Evolutionary conservation across 2,329 filamentous ascomycete genomes (phyloP).

Genomic region (Aspergillus sp.): DNA sequence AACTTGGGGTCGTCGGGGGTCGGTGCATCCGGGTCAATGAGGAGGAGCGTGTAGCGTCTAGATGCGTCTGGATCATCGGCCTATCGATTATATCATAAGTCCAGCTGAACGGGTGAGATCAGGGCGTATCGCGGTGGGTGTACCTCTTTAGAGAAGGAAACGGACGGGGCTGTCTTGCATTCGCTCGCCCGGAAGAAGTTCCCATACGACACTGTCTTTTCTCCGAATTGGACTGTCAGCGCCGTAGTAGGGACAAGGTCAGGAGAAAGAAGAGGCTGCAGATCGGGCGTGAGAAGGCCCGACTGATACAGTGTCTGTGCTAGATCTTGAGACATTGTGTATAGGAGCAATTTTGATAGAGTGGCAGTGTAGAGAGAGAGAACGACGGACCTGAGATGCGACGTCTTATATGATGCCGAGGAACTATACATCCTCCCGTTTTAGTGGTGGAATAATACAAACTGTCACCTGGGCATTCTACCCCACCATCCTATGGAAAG

Average conservation of each 20-base stretch:
- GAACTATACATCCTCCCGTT: neutral
- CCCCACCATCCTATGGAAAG: neutral
- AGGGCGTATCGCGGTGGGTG: neutral
- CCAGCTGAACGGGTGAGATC: neutral
- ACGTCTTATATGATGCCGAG: neutral
- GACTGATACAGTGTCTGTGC: neutral
- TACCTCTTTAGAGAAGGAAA: constrained; percentile 11
- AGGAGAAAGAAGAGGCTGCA: constrained; percentile 7
- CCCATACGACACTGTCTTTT: constrained; percentile 6
- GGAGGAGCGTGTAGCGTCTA: constrained; percentile 12
- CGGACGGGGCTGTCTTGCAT: constrained; percentile 10
- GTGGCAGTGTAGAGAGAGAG: neutral
- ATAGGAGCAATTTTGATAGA: neutral
- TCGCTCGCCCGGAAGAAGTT: constrained; percentile 16
- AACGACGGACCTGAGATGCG: neutral
- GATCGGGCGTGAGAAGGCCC: neutral
- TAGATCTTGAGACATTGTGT: neutral
- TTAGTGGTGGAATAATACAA: constrained; percentile 1
- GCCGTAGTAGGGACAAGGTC: constrained; percentile 8
- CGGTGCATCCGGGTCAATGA: constrained; percentile 16
- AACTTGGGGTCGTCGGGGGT: constrained; percentile 18
- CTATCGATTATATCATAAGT: neutral
- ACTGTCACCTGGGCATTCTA: neutral
- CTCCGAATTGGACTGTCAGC: constrained; percentile 7
- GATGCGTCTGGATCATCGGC: neutral